Percentiles rank a stretch among this genome's conserved stretches.
Evolutionary conservation across 2,329 filamentous ascomycete genomes (phyloP).

Genomic region (Scopulariopsis brevicaulis): DNA sequence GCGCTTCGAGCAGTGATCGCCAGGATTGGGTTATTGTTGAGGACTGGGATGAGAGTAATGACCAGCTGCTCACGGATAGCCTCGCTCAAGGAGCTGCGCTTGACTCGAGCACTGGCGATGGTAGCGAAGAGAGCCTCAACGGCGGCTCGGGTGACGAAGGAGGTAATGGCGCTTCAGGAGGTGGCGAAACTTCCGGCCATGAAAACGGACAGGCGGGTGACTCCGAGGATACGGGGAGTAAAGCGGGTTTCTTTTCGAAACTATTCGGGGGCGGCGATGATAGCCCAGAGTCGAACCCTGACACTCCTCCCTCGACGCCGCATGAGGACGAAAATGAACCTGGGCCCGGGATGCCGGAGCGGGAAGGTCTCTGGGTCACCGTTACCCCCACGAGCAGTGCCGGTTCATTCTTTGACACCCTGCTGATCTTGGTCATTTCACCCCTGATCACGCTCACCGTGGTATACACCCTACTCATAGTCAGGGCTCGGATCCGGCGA

Average conservation of each 20-base stretch:
- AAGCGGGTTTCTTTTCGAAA: constrained; percentile 28
- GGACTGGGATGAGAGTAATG: constrained; percentile 49
- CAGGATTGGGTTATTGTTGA: constrained; percentile 61
- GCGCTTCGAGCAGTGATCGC: constrained; percentile 59
- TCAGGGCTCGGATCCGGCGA: constrained; percentile 79
- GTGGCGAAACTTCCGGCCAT: neutral
- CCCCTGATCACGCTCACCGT: constrained; percentile 86
- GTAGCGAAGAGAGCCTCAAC: neutral
- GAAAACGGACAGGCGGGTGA: neutral
- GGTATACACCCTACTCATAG: constrained; percentile 78
- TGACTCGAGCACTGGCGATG: neutral
- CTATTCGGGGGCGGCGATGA: constrained; percentile 34
- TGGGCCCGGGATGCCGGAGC: constrained; percentile 28
- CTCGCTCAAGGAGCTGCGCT: constrained; percentile 7
- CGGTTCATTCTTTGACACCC: constrained; percentile 89
- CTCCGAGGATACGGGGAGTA: constrained; percentile 2
- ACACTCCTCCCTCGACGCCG: constrained; percentile 9
- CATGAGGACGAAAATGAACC: constrained; percentile 10
- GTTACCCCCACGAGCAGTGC: constrained; percentile 82
- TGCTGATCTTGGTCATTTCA: constrained; percentile 92
- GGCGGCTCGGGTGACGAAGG: neutral
- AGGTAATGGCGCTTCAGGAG: neutral
- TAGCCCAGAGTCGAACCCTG: constrained; percentile 2
- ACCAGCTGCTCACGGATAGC: constrained; percentile 28
- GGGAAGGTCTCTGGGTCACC: constrained; percentile 90